phyloP scores from a whole-genome alignment of 345 rosid species.

The Hibiscus syriacus region DNA sequence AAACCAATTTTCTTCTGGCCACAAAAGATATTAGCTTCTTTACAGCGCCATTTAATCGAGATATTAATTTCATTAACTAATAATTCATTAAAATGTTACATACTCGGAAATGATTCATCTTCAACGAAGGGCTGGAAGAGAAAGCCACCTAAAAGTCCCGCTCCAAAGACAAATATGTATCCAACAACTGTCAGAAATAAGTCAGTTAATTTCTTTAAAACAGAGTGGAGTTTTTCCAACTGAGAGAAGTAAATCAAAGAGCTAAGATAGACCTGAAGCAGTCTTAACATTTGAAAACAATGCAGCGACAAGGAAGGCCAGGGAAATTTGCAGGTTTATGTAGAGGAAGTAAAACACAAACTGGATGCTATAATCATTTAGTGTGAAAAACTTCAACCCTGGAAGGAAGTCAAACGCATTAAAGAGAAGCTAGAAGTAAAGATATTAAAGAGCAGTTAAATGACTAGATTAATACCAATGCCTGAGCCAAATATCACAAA shows the following conservation, averaged over 20 bases:
- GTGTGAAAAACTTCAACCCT: constrained; percentile 74
- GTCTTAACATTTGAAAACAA: constrained; percentile 68
- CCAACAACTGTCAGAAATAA: constrained; percentile 42
- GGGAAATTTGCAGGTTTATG: constrained; percentile 74
- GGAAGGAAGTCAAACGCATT: constrained; percentile 21
- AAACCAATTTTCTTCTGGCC: too few relatives aligned
- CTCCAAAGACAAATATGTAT: constrained; percentile 63
- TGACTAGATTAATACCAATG: constrained; percentile 37
- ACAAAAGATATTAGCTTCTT: too few relatives aligned
- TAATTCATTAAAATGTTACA: constrained; percentile 24
- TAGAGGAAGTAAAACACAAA: constrained; percentile 58
- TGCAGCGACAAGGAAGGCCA: constrained; percentile 65
- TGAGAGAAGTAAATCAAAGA: constrained; percentile 2
- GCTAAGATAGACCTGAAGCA: constrained; percentile 62
- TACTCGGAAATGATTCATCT: constrained; percentile 75
- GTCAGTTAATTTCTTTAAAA: not conserved
- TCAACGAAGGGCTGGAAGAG: constrained; percentile 58
- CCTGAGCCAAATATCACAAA: constrained; percentile 69
- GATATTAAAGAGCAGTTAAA: not conserved
- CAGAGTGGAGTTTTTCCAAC: not conserved
- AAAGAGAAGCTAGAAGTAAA: constrained; percentile 19
- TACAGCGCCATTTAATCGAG: not conserved
- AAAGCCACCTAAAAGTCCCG: constrained; percentile 74
- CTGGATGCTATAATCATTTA: constrained; percentile 67
- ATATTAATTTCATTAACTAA: not conserved